Conservation (phyloP, 108 stramenopile species). For the Fragilariopsis cylindrus region DNA sequence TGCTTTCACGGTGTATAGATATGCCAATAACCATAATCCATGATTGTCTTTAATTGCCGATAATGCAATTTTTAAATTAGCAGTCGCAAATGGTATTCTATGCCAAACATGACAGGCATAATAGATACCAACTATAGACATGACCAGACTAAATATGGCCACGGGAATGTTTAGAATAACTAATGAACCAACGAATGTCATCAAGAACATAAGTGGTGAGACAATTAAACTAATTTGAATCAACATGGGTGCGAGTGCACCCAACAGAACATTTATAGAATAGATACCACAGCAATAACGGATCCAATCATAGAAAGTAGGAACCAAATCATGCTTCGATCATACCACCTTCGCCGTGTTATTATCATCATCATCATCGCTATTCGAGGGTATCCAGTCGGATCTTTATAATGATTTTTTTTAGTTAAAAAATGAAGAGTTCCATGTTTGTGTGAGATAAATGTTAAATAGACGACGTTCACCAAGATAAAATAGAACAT, state of each 20-base stretch:
- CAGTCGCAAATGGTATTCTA: conserved; percentile 75
- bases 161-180: conserved; percentile 14
- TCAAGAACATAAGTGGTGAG: conserved; percentile 9
- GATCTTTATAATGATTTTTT: too few relatives aligned
- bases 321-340: conserved; percentile 2
- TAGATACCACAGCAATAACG: conserved; percentile 15
- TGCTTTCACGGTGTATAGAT: conserved; percentile 31
- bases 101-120: conserved; percentile 44
- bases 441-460: background rate
- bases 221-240: conserved; percentile 43
- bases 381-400: conserved; percentile 3
- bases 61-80: conserved; percentile 59
- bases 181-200: conserved; percentile 15
- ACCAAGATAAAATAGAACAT: background rate
- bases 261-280: conserved; percentile 21
- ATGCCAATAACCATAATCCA: conserved; percentile 51
- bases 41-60: conserved; percentile 49
- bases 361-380: background rate
- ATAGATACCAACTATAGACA: conserved; percentile 19
- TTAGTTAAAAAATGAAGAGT: background rate
- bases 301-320: conserved; percentile 21
- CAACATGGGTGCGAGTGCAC: conserved; percentile 27
- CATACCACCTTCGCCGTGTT: background rate
- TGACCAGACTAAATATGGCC: conserved; percentile 21
- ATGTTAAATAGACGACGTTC: background rate